Base-by-base conservation (phyloP, 768 basidiomycete genomes). In the Lepiota venenata region DNA sequence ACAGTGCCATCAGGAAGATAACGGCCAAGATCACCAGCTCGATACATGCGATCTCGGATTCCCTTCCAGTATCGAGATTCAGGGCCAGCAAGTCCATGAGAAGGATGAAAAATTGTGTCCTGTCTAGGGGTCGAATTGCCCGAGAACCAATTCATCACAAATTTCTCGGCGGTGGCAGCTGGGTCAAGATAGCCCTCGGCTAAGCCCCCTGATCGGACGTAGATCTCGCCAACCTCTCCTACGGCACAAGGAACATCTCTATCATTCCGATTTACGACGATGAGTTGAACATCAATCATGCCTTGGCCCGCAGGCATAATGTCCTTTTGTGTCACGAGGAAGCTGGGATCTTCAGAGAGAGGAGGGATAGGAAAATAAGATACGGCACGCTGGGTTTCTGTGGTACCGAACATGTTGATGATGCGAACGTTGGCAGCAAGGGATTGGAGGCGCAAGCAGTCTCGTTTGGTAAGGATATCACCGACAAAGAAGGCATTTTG, bases 381-480 rank as follows among this genome's bases (percentile, higher is more conserved):
- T 9, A 99, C 97, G 2, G 97, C 97, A 49, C 97, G 91, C 68
- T 99, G 97, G 7, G 97, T 98, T 72, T 99, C 97, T 18, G 97
- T 99, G 6, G 97, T 98, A 14, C 97, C 97, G 69, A 98, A 99
- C 97, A 99, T 99, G 77, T 99, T 99, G 70, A 98, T 87, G 66
- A 99, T 98, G 32, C 85, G 78, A 12, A 95, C 93, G 62, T 98
- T 97, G 11, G 84, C 74, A 2, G 96, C 97, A 45, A 99, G 85
- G 2, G 90, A 79, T 68, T 99, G 97, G 2, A 99, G 80, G 35
- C 97, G 90, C 39, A 89, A 82, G 64, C 96, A 98, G 69, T 99
- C 97, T 41, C 97, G 90, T 71, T 98, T 99, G 57, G 97, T 98
- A 52, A 99, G 84, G 40, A 98, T 85, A 66, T 99, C 97, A n/a